phyloP scores from a whole-genome alignment of 1,139 yeast genomes.

The Yamadazyma diddensiae region DNA sequence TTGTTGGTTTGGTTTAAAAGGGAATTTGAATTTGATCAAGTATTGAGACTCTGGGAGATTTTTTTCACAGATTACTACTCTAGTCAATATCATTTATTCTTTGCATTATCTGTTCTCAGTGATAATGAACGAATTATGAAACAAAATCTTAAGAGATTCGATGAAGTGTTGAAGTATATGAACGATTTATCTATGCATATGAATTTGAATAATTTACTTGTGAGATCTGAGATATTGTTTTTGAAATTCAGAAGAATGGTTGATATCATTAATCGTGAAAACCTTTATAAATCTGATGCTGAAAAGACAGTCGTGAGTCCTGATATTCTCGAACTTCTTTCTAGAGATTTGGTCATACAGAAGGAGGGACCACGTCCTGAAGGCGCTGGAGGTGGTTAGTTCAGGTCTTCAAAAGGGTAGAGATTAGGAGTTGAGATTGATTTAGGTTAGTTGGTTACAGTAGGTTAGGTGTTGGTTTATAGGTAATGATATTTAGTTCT shows the following conservation, averaged over 20 bases:
- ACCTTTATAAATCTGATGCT: slow-evolving; percentile 18
- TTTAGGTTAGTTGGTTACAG: too few relatives aligned
- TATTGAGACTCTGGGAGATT: slow-evolving; percentile 82
- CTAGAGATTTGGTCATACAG: slow-evolving; percentile 59
- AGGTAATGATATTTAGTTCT: too few relatives aligned
- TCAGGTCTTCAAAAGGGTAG: not conserved
- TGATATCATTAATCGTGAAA: slow-evolving; percentile 67
- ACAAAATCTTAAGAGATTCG: slow-evolving; percentile 72
- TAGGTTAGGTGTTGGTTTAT: not conserved
- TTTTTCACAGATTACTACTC: slow-evolving; percentile 85
- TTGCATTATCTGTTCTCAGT: slow-evolving; percentile 84
- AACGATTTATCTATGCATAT: slow-evolving; percentile 81
- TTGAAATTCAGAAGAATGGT: slow-evolving; percentile 76
- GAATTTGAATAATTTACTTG: slow-evolving; percentile 69
- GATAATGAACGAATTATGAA: slow-evolving; percentile 79
- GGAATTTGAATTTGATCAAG: slow-evolving; percentile 81
- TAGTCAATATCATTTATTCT: slow-evolving; percentile 82
- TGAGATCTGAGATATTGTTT: slow-evolving; percentile 79
- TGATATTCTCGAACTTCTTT: slow-evolving; percentile 58
- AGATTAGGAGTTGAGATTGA: too few relatives aligned
- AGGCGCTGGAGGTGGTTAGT: slow-evolving; percentile 44
- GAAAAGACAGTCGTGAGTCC: slow-evolving; percentile 25
- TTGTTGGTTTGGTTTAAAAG: slow-evolving; percentile 92
- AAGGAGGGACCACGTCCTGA: slow-evolving; percentile 58
- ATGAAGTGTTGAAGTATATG: slow-evolving; percentile 88